Conservation (phyloP, 2,329 filamentous ascomycete species). For the Monilinia fructicola region DNA sequence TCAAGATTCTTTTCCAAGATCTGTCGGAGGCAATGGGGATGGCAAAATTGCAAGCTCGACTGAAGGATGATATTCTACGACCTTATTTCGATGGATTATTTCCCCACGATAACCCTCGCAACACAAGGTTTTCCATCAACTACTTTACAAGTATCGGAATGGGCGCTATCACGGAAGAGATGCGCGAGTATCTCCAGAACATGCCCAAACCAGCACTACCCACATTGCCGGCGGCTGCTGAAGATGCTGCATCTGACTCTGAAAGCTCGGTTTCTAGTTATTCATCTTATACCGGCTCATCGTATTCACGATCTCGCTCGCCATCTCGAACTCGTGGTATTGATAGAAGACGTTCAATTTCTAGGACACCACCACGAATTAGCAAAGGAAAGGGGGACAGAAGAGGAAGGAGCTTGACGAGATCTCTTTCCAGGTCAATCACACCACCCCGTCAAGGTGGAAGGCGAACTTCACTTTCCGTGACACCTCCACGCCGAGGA, state of each 20-base stretch:
- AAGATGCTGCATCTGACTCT: conserved; percentile 61
- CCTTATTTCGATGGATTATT: conserved; percentile 83
- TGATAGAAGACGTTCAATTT: conserved; percentile 19
- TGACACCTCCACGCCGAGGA: conserved; percentile 32
- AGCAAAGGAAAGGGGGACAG: conserved; percentile 28
- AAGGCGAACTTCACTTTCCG: conserved; percentile 26
- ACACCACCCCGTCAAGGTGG: conserved; percentile 29
- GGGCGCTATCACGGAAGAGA: conserved; percentile 90
- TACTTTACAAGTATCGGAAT: conserved; percentile 99
- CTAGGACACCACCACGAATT: conserved; percentile 28
- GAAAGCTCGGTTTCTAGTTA: conserved; percentile 70
- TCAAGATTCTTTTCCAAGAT: conserved; percentile 97
- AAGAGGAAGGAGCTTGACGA: conserved; percentile 36
- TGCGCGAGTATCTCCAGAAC: conserved; percentile 87
- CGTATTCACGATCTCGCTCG: conserved; percentile 50
- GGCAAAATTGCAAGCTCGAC: conserved; percentile 70
- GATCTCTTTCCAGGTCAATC: conserved; percentile 29
- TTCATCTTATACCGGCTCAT: conserved; percentile 68
- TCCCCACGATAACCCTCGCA: conserved; percentile 82
- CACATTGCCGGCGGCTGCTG: conserved; percentile 57
- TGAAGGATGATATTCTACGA: conserved; percentile 76
- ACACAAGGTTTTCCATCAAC: conserved; percentile 96
- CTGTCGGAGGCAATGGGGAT: conserved; percentile 84
- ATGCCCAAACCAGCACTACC: conserved; percentile 81
- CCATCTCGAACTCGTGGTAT: conserved; percentile 24